Conservation (phyloP, 441 rosid species). For the Euphorbia celastroides region DNA sequence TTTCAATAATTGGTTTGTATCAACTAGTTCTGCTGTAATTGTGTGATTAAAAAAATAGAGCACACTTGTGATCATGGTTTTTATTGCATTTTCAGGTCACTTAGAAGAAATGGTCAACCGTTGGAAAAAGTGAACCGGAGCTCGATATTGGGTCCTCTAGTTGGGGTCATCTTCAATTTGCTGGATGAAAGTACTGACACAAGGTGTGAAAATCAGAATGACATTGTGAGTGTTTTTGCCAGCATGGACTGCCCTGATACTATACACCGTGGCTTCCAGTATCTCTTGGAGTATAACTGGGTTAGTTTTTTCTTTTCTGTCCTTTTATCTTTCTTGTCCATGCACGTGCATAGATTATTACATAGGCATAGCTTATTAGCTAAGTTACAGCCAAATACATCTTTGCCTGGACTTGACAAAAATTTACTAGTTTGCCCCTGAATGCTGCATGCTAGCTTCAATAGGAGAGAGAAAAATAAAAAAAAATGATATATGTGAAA, state of each 20-base stretch:
- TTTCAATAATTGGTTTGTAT: neutral
- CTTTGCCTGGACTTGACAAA: no score
- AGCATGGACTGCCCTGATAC: constrained; percentile 85
- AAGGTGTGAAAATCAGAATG: constrained; percentile 42
- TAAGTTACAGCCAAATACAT: no score
- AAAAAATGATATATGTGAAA: no score
- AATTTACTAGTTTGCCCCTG: no score
- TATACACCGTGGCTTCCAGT: constrained; percentile 70
- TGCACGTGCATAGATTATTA: neutral
- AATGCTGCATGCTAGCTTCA: no score
- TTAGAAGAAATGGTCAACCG: constrained; percentile 67
- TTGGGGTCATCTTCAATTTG: constrained; percentile 86
- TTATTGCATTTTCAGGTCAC: constrained; percentile 48
- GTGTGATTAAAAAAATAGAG: neutral
- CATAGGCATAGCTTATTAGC: neutral
- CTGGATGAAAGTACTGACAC: constrained; percentile 54
- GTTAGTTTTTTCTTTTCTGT: constrained; percentile 32
- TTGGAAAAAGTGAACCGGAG: constrained; percentile 74
- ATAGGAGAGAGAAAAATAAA: no score
- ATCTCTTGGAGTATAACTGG: constrained; percentile 82
- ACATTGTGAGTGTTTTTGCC: constrained; percentile 67
- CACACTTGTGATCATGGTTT: neutral
- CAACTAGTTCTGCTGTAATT: neutral
- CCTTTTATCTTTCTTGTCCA: no score
- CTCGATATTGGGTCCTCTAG: constrained; percentile 82